These are phyloP conservation scores for Colletotrichum cereale DNA, from an alignment of 2,329 filamentous ascomycete genomes.

Conservation along the genomic window DNA sequence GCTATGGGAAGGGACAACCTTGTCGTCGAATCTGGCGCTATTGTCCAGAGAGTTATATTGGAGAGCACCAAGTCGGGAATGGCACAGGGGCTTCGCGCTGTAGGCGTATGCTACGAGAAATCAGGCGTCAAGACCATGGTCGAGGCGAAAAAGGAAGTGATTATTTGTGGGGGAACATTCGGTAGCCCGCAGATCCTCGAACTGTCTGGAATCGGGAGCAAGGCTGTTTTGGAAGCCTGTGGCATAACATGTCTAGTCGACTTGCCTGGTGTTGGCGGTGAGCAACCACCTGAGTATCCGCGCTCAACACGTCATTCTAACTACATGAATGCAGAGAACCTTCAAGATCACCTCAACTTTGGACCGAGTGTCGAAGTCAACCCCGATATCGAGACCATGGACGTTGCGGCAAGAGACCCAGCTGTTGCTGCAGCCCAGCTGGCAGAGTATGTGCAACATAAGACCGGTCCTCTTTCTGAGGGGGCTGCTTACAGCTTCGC, in stretches of 20 bases:
- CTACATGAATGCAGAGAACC: not conserved
- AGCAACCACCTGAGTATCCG: not conserved
- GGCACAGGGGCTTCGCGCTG: not conserved
- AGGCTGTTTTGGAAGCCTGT: not conserved
- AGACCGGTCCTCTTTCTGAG: conserved; percentile 1
- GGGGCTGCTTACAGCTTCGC: conserved; percentile 15
- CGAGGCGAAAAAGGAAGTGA: not conserved
- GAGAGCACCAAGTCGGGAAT: not conserved
- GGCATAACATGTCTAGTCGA: not conserved
- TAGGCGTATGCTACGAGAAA: not conserved
- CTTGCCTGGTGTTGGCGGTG: not conserved
- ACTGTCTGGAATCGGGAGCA: conserved; percentile 1
- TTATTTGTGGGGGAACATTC: not conserved
- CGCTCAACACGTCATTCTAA: not conserved
- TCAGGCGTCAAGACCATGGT: no score
- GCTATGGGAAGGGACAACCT: not conserved
- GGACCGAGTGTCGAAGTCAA: conserved; percentile 3
- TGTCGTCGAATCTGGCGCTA: not conserved
- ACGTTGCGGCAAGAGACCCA: not conserved
- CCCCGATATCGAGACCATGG: not conserved
- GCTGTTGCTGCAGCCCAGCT: not conserved
- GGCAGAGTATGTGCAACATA: conserved; percentile 1
- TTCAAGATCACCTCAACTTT: conserved; percentile 17
- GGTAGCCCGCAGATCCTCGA: conserved; percentile 11
- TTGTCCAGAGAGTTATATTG: not conserved